Base-by-base conservation (phyloP, 257 asterid species). In the Prunella vulgaris region DNA sequence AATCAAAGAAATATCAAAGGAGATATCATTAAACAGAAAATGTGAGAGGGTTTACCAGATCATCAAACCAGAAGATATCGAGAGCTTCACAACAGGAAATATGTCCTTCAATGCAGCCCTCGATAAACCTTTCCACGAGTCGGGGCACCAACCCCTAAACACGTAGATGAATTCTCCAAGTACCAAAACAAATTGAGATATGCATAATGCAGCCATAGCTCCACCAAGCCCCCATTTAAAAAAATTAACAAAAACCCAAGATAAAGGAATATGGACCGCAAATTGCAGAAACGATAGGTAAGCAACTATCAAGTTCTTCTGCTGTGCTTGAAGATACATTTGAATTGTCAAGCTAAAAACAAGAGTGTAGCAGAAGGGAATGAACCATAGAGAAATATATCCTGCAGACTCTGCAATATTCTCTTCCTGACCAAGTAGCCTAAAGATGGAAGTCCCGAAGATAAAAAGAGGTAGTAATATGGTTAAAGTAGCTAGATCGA, bases 261-360 rank as follows among this genome's bases (percentile, higher is more conserved):
- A 87, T 78, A 92, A 69, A 21, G 92, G 98, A 21, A 92, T 10
- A 28, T 92, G 98, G 67, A 89, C 64, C 14, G 76, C 66, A 27
- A 92, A 66, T 69, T 86, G 92, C 64, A 73, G 24, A 25, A 77
- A 4, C 0, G 98, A 72, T 42, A 89, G 76, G 84, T 88, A 92
- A 10, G 95, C 98, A 44, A 92, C 57, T 27, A 89, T 74, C 78
- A 80, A 18, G 64, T 92, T 92, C 86, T 92, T 92, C 71, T 87
- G 96, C 73, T 92, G 98, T 22, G 98, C 96, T 86, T 89, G 98
- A 20, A 92, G 81, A 73, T 44, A 92, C 98, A 92, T 92, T 72
- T 92, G 98, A 58, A 85, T 84, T 3, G 98, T 92, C 85, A 92
- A 80, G 79, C 83, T 54, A 53, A 92, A 92, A 15, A 92, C 89